Evolutionary conservation across 2,329 filamentous ascomycete genomes (phyloP), one percentile per base, ranked within the genome.

Genomic region (Fusarium kyushuense): DNA sequence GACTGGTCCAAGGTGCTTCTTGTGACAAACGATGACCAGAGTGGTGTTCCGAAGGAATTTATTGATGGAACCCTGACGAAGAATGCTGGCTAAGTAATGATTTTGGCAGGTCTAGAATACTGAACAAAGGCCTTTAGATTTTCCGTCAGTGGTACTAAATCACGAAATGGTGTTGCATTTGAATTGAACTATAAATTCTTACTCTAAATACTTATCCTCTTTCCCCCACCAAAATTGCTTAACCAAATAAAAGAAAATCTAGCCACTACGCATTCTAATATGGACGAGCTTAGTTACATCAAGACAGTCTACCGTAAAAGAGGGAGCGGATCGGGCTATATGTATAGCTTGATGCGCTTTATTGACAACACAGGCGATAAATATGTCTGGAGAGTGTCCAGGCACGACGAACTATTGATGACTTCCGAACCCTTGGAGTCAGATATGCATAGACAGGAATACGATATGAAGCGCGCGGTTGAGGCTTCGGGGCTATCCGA

Each of bases 271-370:
- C 14, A 21, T 14, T 12, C 17, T 12, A 51, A 29, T 3, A 38
- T 51, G 47, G 25, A 29, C 3, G 47, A 40, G 11, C 10, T 16
- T 27, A 17, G 33, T n/a, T 51, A 51, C 19, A 7, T 51, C 9
- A 51, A 51, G 23, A 14, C 33, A 1, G 13, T 51, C n/a, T 19
- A 38, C 25, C 47, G 47, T 4, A 40, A 19, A 10, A 38, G 9
- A 40, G n/a, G 23, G 13, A 51, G 7, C 4, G 21, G 32, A 13
- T 51, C 25, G 17, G 47, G 47, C n/a, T 19, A 51, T 13, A 51
- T 40, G 33, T 51, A 51, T n/a, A 51, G n/a, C 23, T 27, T 51
- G n/a, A 51, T 51, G 47, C 47, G 47, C 2, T 51, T 51, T 8
- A 9, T 51, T 27, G 47, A 51, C 7, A 51, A 17, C 10, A 40